Conservation (phyloP, 1,284 basidiomycete genomes). For the Inonotus hispidus region DNA sequence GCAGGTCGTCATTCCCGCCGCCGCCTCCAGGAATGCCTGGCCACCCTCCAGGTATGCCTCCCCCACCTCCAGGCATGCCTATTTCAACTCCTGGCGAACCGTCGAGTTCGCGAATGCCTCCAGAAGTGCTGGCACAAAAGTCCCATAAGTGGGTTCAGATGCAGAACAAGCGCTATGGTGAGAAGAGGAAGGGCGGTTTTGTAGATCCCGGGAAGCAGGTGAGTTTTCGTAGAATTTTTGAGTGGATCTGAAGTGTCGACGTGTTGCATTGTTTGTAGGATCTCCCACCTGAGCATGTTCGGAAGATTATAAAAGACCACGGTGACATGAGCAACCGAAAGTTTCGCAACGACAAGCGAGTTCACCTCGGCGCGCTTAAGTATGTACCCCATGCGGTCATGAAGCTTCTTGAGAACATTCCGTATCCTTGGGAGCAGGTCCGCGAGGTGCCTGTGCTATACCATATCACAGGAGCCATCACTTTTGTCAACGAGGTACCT, state of each 20-base stretch:
- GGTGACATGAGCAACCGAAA: constrained; percentile 96
- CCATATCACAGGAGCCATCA: constrained; percentile 99
- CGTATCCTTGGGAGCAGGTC: constrained; percentile 99
- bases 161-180: constrained; percentile 87
- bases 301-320: constrained; percentile 97
- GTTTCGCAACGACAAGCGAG: constrained; percentile 98
- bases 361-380: constrained; percentile 96
- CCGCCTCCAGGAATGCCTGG: constrained; percentile 58
- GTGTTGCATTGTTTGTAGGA: constrained; percentile 43
- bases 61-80: constrained; percentile 40
- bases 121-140: constrained; percentile 78
- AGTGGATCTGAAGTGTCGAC: background rate
- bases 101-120: constrained; percentile 59
- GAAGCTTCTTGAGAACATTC: constrained; percentile 99
- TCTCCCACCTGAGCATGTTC: constrained; percentile 88
- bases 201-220: constrained; percentile 94
- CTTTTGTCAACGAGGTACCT: constrained; percentile 98
- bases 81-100: constrained; percentile 33
- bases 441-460: constrained; percentile 96
- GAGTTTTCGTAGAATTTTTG: constrained; percentile 24
- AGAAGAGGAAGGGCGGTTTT: constrained; percentile 83
- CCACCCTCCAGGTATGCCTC: constrained; percentile 58
- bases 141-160: constrained; percentile 92
- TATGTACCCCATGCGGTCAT: constrained; percentile 99
- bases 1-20: constrained; percentile 51